A percentile compares a stretch with the other conserved stretches of the same genome.
Evolutionary conservation across 805 yeast species (phyloP).

Genomic region (Kodamaea fukazawae): DNA sequence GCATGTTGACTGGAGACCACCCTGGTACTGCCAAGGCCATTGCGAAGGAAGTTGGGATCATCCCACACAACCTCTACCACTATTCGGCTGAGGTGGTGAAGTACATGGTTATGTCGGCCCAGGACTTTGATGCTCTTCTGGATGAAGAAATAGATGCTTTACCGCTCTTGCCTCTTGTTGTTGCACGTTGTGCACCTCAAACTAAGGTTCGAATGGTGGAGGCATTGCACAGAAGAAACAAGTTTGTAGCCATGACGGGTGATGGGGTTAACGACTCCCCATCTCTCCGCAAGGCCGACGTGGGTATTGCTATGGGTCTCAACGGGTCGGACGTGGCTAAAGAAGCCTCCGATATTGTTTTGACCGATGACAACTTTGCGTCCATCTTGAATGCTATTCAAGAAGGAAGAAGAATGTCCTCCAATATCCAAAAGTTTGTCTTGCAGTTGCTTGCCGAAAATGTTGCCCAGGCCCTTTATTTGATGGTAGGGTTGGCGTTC

Average conservation of each 20-base stretch:
- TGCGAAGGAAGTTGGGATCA: conserved; percentile 35
- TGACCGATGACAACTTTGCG: conserved; percentile 27
- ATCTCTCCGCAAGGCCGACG: conserved; percentile 26
- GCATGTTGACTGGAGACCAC: conserved; percentile 36
- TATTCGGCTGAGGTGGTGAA: conserved; percentile 33
- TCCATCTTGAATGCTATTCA: conserved; percentile 28
- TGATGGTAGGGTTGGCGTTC: conserved; percentile 45
- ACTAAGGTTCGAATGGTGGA: conserved; percentile 81
- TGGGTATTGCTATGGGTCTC: conserved; percentile 30
- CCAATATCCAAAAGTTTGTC: conserved; percentile 34
- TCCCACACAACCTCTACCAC: conserved; percentile 42
- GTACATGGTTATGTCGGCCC: conserved; percentile 72
- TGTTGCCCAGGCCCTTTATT: conserved; percentile 21
- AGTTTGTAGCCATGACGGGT: conserved; percentile 74
- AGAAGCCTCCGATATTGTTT: conserved; percentile 27
- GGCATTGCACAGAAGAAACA: conserved; percentile 49
- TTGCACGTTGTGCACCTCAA: conserved; percentile 82
- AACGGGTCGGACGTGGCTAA: conserved; percentile 30
- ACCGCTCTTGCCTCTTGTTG: conserved; percentile 70
- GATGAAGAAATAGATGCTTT: conserved; percentile 59
- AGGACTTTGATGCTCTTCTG: conserved; percentile 60
- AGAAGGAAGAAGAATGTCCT: conserved; percentile 32
- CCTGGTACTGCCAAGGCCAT: conserved; percentile 36
- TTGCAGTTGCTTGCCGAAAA: conserved; percentile 34
- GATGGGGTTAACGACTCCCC: conserved; percentile 32